These are phyloP conservation scores for Rhizopus stolonifer DNA, from an alignment of 371 early-diverging fungal genomes.

Conservation along the genomic window DNA sequence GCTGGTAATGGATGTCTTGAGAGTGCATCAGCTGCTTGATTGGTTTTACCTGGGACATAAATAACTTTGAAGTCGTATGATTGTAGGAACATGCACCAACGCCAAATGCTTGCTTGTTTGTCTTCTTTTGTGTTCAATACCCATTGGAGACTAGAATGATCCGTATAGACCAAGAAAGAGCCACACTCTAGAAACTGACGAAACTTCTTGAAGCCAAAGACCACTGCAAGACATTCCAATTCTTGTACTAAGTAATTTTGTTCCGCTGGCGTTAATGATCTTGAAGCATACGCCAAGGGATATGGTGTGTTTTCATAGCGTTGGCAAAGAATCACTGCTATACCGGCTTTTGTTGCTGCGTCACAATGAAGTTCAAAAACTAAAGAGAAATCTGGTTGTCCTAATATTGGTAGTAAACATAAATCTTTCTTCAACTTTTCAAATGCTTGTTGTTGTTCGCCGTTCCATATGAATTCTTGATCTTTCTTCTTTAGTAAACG, in stretches of 20 bases:
- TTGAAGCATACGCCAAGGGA: constrained; percentile 7
- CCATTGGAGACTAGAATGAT: constrained; percentile 8
- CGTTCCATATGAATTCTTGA: not conserved
- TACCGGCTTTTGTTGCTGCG: not conserved
- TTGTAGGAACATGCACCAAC: constrained; percentile 6
- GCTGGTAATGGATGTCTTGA: constrained; percentile 2
- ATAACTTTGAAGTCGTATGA: not conserved
- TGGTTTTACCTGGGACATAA: not conserved
- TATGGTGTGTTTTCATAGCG: not conserved
- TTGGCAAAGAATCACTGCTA: constrained; percentile 2
- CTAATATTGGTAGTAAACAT: not conserved
- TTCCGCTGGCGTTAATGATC: constrained; percentile 4
- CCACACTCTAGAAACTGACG: constrained; percentile 4
- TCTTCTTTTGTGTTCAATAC: constrained; percentile 4
- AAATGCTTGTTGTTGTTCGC: constrained; percentile 1
- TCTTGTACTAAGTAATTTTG: constrained; percentile 4
- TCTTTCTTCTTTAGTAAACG: not conserved
- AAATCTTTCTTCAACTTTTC: not conserved
- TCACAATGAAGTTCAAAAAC: constrained; percentile 2
- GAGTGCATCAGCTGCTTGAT: constrained; percentile 1
- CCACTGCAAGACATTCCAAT: not conserved
- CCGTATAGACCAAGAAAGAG: constrained; percentile 3
- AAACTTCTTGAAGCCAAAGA: constrained; percentile 7
- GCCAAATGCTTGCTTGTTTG: not conserved
- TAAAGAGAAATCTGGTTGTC: not conserved